Evolutionary conservation across 306 rosid genomes (phyloP), one percentile per base, ranked within the genome.

Genomic region (Adenanthera pavonina): DNA sequence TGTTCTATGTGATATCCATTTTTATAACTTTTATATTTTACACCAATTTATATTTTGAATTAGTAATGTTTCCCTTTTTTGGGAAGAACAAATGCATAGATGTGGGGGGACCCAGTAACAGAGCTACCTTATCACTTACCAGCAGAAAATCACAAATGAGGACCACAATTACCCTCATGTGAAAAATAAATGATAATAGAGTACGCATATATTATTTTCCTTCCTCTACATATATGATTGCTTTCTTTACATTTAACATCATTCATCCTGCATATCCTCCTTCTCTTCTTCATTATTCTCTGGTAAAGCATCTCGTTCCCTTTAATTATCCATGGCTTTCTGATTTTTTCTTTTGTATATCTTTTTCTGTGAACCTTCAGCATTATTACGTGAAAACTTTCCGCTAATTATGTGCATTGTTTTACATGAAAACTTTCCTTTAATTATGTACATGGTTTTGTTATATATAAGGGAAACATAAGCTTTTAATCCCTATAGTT

Each of bases 271-370:
- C 47, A 43, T 43, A 5, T 12, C 4, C 59, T 53, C 17, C 59
- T 56, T 6, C 33, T 8, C 61, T 54, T 57, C 14, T 59, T 8
- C 40, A 30, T 12, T 5, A 2, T 6, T 61, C n/a, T 61, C 68
- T 61, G 68, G 68, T 61, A 61, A 61, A 61, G 41, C n/a, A 61
- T 33, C 40, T 61, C 68, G 7, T 33, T 61, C n/a, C n/a, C 68
- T 33, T 11, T 12, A 11, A 61, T 12, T 61, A 3, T 61, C 11
- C 41, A 6, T 61, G 16, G 10, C 35, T 0, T 25, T 59, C 9
- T 8, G 14, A 3, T 59, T 9, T 3, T 3, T 12, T 16, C 5
- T 5, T 53, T 8, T 59, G 3, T 10, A 10, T 33, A 25, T 33
- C 4, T 59, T 20, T 8, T 20, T 20, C 15, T 20, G 33, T 25